These are phyloP conservation scores for Podila epigama DNA, from an alignment of 192 early-diverging fungal genomes.

Conservation along the genomic window DNA sequence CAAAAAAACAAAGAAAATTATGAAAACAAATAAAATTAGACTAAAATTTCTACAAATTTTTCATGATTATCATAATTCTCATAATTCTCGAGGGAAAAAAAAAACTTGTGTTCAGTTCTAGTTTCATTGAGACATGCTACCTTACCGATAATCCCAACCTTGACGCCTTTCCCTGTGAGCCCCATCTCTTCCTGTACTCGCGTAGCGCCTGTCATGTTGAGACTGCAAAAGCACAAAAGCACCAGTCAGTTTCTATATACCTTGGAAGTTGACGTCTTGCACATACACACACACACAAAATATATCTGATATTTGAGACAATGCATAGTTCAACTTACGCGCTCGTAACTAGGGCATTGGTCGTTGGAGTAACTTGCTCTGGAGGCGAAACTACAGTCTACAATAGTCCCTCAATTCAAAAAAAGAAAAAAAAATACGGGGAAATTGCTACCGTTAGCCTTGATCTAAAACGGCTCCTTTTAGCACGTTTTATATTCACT, in stretches of 20 bases:
- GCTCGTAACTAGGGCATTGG: slow-evolving; percentile 21
- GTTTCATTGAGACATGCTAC: too few relatives aligned
- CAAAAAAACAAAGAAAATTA: neutral
- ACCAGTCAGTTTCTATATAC: neutral
- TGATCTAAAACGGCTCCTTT: too few relatives aligned
- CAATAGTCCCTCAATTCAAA: too few relatives aligned
- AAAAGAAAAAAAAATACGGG: neutral
- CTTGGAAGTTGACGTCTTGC: too few relatives aligned
- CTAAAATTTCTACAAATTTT: too few relatives aligned
- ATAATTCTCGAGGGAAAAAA: too few relatives aligned
- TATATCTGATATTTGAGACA: too few relatives aligned
- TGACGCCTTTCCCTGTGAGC: slow-evolving; percentile 26
- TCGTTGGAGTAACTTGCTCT: slow-evolving; percentile 8
- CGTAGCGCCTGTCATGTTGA: slow-evolving; percentile 50
- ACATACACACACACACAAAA: too few relatives aligned
- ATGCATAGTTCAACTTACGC: slow-evolving; percentile 35
- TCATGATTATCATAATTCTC: too few relatives aligned
- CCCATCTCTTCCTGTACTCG: slow-evolving; percentile 37
- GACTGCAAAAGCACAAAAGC: neutral
- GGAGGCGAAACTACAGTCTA: slow-evolving; percentile 28
- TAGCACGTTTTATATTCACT: too few relatives aligned
- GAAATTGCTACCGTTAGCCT: too few relatives aligned
- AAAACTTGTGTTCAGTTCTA: too few relatives aligned
- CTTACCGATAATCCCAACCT: slow-evolving; percentile 61
- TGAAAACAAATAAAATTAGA: neutral